Evolutionary conservation across 164 flowering plant genomes (phyloP).

Genomic region (Saururus chinensis): DNA sequence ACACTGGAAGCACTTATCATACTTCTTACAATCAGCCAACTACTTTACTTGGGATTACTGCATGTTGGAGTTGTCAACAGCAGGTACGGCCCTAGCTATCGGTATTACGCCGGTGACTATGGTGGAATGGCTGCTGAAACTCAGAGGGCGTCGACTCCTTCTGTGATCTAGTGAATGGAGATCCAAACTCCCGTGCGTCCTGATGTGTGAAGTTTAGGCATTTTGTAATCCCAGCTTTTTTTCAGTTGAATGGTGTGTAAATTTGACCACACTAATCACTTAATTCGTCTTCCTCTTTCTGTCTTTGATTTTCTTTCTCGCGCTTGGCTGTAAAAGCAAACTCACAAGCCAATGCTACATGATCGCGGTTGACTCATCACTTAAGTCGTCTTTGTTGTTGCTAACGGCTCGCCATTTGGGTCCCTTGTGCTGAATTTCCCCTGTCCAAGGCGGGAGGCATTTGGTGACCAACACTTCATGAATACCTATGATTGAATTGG

Average conservation of each 20-base stretch:
- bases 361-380: too few species aligned
- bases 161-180: not conserved
- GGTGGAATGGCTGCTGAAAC: slow-evolving; percentile 2
- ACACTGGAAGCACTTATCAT: slow-evolving; percentile 41
- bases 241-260: too few species aligned
- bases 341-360: slow-evolving; percentile 38
- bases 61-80: slow-evolving; percentile 32
- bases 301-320: slow-evolving; percentile 1
- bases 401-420: slow-evolving; percentile 52
- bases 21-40: slow-evolving; percentile 29
- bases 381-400: too few species aligned
- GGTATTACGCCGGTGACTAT: slow-evolving; percentile 1
- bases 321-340: slow-evolving; percentile 22
- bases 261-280: not conserved
- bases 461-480: not conserved
- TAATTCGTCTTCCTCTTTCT: not conserved
- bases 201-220: too few species aligned
- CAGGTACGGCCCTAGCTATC: slow-evolving; percentile 30
- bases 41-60: slow-evolving; percentile 25
- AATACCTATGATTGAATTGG: not conserved
- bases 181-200: not conserved
- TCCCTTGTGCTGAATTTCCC: slow-evolving; percentile 33
- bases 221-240: too few species aligned
- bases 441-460: slow-evolving; percentile 14
- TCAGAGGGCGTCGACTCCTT: not conserved